Evolutionary conservation across 768 basidiomycete species (phyloP).

Genomic region (Tylopilus balloui): DNA sequence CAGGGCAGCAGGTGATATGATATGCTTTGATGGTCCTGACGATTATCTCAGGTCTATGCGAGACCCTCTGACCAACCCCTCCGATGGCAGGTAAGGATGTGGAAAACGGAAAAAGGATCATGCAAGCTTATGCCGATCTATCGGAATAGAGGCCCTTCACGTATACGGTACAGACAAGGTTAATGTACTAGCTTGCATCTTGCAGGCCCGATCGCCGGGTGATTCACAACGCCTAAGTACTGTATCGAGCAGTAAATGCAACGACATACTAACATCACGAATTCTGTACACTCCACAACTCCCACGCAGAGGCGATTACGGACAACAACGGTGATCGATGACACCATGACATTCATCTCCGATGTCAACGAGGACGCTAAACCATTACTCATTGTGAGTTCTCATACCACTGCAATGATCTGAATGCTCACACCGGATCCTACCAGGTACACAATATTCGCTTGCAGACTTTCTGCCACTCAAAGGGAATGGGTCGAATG

Average conservation of each 20-base stretch:
- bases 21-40: too few species aligned
- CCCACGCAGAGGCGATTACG: background rate
- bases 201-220: background rate
- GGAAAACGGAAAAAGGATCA: background rate
- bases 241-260: background rate
- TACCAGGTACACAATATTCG: background rate
- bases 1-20: too few species aligned
- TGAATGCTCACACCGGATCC: background rate
- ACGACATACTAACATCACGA: background rate
- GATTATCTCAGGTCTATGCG: background rate
- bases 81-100: background rate
- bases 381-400: background rate
- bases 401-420: background rate
- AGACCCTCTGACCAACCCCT: background rate
- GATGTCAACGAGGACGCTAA: background rate
- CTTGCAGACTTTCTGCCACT: background rate
- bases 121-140: background rate
- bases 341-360: background rate
- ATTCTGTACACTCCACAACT: background rate
- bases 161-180: background rate
- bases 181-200: background rate
- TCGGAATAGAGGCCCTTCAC: background rate
- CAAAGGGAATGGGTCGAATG: background rate
- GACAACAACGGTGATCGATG: background rate
- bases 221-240: background rate